These are phyloP conservation scores for Colletotrichum gloeosporioides DNA, from an alignment of 2,329 filamentous ascomycete species.

Conservation along the genomic window DNA sequence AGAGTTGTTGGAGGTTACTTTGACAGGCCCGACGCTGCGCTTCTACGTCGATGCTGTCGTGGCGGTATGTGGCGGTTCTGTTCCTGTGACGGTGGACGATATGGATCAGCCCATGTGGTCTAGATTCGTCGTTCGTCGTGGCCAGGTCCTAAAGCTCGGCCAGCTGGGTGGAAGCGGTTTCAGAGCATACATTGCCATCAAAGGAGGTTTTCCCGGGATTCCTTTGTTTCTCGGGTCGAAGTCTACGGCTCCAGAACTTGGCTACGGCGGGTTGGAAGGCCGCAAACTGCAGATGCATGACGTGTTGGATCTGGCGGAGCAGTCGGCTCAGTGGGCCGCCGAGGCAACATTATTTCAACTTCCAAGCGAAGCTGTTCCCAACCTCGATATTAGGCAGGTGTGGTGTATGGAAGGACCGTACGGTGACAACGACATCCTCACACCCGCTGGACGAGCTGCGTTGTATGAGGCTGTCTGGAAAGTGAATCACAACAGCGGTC, in stretches of 20 bases:
- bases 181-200: conserved; percentile 63
- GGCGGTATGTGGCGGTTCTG: not conserved
- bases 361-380: not conserved
- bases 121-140: not conserved
- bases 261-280: conserved; percentile 65
- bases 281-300: conserved; percentile 29
- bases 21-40: not conserved
- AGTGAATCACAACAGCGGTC: conserved; percentile 64
- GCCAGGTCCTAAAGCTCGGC: conserved; percentile 33
- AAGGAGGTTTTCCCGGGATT: conserved; percentile 43
- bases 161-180: conserved; percentile 57
- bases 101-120: not conserved
- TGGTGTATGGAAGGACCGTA: conserved; percentile 25
- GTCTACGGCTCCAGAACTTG: conserved; percentile 61
- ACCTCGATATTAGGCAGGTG: not conserved
- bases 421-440: conserved; percentile 34
- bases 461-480: conserved; percentile 53
- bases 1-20: conserved; percentile 55
- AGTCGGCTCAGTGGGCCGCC: not conserved
- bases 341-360: not conserved
- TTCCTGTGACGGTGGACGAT: not conserved
- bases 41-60: not conserved
- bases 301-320: not conserved
- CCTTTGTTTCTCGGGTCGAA: conserved; percentile 65
- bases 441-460: conserved; percentile 48